Evolutionary conservation across 306 rosid genomes (phyloP).

Genomic region (Hippophae gyantsensis): DNA sequence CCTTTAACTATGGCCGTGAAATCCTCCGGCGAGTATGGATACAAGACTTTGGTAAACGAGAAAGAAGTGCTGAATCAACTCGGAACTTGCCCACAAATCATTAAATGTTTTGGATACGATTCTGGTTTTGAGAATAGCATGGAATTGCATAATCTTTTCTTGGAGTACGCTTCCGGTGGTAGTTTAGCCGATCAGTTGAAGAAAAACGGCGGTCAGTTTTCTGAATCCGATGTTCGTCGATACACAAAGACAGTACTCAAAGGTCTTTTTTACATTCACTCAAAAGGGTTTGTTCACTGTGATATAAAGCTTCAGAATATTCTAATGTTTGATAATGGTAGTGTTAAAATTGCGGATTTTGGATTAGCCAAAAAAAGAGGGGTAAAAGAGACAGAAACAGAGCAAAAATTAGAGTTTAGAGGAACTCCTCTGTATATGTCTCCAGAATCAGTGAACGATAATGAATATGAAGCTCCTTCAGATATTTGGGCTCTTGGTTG

Average conservation of each 20-base stretch:
- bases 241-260: slow-evolving; percentile 36
- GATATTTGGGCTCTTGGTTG: slow-evolving; percentile 86
- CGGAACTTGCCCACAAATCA: slow-evolving; percentile 34
- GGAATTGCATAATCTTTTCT: slow-evolving; percentile 36
- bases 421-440: slow-evolving; percentile 85
- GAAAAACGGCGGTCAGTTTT: slow-evolving; percentile 34
- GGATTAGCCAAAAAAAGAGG: slow-evolving; percentile 49
- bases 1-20: slow-evolving; percentile 48
- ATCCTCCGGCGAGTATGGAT: slow-evolving; percentile 22
- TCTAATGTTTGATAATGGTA: slow-evolving; percentile 43
- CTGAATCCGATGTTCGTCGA: slow-evolving; percentile 33
- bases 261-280: slow-evolving; percentile 50
- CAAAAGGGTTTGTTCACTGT: slow-evolving; percentile 69
- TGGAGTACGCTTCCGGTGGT: slow-evolving; percentile 63
- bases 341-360: slow-evolving; percentile 60
- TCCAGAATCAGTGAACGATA: slow-evolving; percentile 62
- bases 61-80: slow-evolving; percentile 33
- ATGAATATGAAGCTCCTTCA: slow-evolving; percentile 42
- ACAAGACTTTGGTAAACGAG: slow-evolving; percentile 44
- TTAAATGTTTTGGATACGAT: slow-evolving; percentile 41
- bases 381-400: neutral
- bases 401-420: slow-evolving; percentile 19
- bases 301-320: slow-evolving; percentile 67
- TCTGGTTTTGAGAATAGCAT: slow-evolving; percentile 33
- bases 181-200: slow-evolving; percentile 41